Base-by-base conservation (phyloP, 2,329 filamentous ascomycete genomes). In the Ascosphaera apis region DNA sequence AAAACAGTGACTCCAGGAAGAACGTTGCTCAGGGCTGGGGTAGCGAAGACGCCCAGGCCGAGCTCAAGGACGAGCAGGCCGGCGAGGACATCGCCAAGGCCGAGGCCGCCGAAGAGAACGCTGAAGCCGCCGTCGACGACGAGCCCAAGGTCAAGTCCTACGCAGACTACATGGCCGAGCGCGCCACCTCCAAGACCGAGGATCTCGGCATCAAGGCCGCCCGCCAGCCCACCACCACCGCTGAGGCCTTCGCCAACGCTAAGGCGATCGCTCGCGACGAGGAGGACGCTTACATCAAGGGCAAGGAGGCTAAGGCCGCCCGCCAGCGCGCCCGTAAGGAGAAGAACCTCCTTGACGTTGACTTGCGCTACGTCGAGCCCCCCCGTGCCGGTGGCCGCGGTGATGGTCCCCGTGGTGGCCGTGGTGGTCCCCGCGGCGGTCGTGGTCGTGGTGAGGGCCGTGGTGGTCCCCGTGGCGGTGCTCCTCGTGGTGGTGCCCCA, bases 171-270 rank as follows among this genome's bases (percentile, higher is more conserved):
- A 71, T 91, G 37, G 79, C 74, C 53, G 72, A 79, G 56, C 66
- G 66, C 53, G 69, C 69, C 40, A 68, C 72, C 58, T 86, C 84
- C 71, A 84, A 82, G 65, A 61, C 71, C 45, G 69, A 70, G 45
- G 67, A 65, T 48, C 58, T 66, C 44, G 69, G 69, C 48, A 58
- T 62, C 47, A 67, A 75, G 50, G 69, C 80, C 51, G 67, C 82
- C 53, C 86, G 88, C 63, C 74, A 83, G 66, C 65, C 86, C 59
- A 93, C 95, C 67, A 84, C 93, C 66, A 84, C 84, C 52, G 69
- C 66, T 65, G 81, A 82, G 66, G 55, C 64, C 50, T 92, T 84
- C 80, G 79, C 78, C 51, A 66, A 69, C 50, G 83, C 82, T 55
- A 91, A 84, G 66, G 60, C 65, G 43, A 48, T 72, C 48, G 50